A percentile compares a stretch with the other conserved stretches of the same genome.
These are phyloP conservation scores for Anisodus tanguticus DNA, from an alignment of 257 asterid genomes.

Conservation along the genomic window DNA sequence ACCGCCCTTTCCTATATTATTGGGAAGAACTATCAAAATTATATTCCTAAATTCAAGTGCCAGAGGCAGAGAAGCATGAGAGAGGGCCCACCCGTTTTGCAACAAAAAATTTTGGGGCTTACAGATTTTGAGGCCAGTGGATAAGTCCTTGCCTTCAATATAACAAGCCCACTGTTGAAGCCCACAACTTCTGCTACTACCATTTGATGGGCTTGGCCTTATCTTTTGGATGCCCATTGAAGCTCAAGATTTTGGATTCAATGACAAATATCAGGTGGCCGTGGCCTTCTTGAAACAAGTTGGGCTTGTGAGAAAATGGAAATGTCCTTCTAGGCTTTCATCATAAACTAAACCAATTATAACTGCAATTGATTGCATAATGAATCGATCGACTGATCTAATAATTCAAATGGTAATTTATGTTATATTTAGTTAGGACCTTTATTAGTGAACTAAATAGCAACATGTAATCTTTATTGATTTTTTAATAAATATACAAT, in stretches of 20 bases:
- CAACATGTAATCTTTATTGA: neutral
- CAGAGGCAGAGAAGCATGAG: neutral
- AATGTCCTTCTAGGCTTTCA: neutral
- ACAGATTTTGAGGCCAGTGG: neutral
- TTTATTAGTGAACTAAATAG: neutral
- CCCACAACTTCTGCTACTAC: neutral
- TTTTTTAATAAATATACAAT: neutral
- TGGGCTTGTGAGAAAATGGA: neutral
- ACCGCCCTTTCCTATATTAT: constrained; percentile 21
- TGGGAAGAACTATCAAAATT: neutral
- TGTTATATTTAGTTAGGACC: neutral
- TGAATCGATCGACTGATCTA: neutral
- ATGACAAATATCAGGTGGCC: neutral
- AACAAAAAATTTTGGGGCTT: neutral
- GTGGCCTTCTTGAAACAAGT: neutral
- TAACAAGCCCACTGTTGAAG: neutral
- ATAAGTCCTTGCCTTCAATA: neutral
- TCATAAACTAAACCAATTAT: neutral
- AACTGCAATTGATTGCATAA: neutral
- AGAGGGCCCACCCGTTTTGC: neutral
- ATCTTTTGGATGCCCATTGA: neutral
- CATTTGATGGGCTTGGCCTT: neutral
- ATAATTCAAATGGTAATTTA: neutral
- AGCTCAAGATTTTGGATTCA: neutral
- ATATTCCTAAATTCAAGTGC: neutral